Conservation (phyloP, 257 asterid genomes). For the Rehmannia glutinosa region DNA sequence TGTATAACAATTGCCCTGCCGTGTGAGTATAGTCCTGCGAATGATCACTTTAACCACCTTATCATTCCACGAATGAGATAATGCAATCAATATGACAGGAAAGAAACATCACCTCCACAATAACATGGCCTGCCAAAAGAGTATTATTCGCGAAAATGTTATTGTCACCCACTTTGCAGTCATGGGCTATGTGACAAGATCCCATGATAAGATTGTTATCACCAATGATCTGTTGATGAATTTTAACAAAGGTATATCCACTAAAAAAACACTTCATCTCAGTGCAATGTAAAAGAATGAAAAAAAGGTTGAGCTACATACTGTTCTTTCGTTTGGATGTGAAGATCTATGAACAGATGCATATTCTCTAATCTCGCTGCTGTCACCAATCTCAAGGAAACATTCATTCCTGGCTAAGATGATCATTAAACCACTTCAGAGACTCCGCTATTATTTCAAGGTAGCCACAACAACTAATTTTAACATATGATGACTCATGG, state of each 20-base stretch:
- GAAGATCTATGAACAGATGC: conserved; percentile 93
- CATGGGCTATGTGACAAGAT: conserved; percentile 95
- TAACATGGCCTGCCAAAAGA: conserved; percentile 90
- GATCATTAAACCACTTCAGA: conserved; percentile 20
- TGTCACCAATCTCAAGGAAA: conserved; percentile 90
- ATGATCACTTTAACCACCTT: conserved; percentile 18
- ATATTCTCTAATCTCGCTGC: conserved; percentile 83
- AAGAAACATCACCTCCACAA: conserved; percentile 59
- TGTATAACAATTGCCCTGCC: conserved; percentile 74
- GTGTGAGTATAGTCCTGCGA: conserved; percentile 82
- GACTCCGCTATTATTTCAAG: neutral
- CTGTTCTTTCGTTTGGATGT: conserved; percentile 65
- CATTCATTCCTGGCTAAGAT: conserved; percentile 76
- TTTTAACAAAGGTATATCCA: neutral
- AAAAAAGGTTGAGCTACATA: conserved; percentile 27
- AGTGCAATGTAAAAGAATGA: neutral
- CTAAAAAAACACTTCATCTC: neutral
- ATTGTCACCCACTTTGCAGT: conserved; percentile 79
- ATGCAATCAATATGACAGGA: conserved; percentile 5
- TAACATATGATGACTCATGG: conserved; percentile 1
- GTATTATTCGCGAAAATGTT: conserved; percentile 90
- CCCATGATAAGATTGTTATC: conserved; percentile 92
- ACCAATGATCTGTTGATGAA: conserved; percentile 67
- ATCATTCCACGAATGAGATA: conserved; percentile 2
- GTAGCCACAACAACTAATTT: conserved; percentile 1